A percentile compares a stretch with the other conserved stretches of the same genome.
Evolutionary conservation across 169 alveolate genomes (phyloP).

Genomic region (Plasmodium knowlesi): DNA sequence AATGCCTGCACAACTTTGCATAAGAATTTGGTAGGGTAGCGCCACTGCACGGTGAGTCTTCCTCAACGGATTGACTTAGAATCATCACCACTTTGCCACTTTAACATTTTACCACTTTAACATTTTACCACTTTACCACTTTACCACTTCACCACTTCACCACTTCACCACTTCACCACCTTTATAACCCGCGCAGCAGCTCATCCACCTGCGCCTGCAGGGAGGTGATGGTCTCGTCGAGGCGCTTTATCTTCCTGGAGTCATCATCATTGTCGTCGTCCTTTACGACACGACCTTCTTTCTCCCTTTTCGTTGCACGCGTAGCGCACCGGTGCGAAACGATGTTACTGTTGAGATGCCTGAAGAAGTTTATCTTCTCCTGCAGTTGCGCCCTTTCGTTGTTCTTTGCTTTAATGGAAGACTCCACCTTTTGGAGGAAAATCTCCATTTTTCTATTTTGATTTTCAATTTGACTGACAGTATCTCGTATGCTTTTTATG

Average conservation of each 20-base stretch:
- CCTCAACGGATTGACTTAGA: not conserved
- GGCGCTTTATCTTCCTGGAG: constrained; percentile 20
- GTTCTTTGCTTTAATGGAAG: constrained; percentile 22
- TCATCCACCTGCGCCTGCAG: constrained; percentile 32
- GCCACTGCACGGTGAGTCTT: not conserved
- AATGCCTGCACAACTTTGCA: not conserved
- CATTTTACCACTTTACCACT: not conserved
- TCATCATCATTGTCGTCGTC: not conserved
- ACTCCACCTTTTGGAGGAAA: not conserved
- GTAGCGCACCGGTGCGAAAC: not conserved
- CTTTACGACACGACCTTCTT: not conserved
- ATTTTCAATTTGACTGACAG: not conserved
- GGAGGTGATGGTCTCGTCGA: constrained; percentile 30
- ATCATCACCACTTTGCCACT: not conserved
- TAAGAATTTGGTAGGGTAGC: not conserved
- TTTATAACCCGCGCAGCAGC: not conserved
- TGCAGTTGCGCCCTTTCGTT: constrained; percentile 28
- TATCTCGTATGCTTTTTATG: constrained; percentile 8
- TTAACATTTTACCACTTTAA: no score
- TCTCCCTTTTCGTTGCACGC: not conserved
- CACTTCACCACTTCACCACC: not conserved
- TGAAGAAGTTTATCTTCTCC: constrained; percentile 30
- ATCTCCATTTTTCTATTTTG: constrained; percentile 24
- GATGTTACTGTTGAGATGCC: constrained; percentile 33
- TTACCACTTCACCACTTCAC: not conserved